Evolutionary conservation across 1,284 basidiomycete species (phyloP).

Genomic region (Stereum hirsutum): DNA sequence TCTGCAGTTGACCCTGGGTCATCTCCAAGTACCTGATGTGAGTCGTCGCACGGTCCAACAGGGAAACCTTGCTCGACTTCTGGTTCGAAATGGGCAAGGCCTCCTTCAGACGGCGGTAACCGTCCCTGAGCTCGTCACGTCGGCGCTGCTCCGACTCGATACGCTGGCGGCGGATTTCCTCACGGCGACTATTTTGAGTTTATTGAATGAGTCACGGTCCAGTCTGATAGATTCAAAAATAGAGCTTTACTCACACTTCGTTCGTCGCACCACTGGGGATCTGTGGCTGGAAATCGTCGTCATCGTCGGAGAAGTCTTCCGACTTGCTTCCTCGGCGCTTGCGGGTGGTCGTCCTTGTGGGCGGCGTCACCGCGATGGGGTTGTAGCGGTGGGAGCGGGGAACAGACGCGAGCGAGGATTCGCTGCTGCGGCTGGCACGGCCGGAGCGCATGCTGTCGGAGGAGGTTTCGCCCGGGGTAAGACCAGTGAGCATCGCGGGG

Average conservation of each 20-base stretch:
- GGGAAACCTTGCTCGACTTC: constrained; percentile 80
- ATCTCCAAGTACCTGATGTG: constrained; percentile 77
- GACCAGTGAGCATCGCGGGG: constrained; percentile 59
- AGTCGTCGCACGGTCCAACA: constrained; percentile 74
- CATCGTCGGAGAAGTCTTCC: constrained; percentile 56
- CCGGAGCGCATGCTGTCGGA: constrained; percentile 58
- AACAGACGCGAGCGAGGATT: constrained; percentile 50
- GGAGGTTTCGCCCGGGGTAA: constrained; percentile 60
- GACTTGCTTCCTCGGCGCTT: constrained; percentile 46
- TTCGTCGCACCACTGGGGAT: constrained; percentile 22
- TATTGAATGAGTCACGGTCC: too few relatives aligned
- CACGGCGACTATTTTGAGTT: constrained; percentile 42
- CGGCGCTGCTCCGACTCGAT: constrained; percentile 83
- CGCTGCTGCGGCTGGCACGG: constrained; percentile 55
- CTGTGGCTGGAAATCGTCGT: constrained; percentile 55
- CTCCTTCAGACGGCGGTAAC: constrained; percentile 79
- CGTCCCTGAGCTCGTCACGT: constrained; percentile 80
- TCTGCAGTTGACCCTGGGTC: constrained; percentile 62
- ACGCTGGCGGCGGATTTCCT: constrained; percentile 78
- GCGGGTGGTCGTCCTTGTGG: constrained; percentile 17
- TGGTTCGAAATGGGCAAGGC: constrained; percentile 79
- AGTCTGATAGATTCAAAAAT: not conserved
- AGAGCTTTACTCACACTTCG: constrained; percentile 34
- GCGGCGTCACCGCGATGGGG: constrained; percentile 47
- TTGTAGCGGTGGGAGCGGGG: constrained; percentile 69